These are phyloP conservation scores for Arthrobotrys megalospora DNA, from an alignment of 2,329 filamentous ascomycete species.

Conservation along the genomic window DNA sequence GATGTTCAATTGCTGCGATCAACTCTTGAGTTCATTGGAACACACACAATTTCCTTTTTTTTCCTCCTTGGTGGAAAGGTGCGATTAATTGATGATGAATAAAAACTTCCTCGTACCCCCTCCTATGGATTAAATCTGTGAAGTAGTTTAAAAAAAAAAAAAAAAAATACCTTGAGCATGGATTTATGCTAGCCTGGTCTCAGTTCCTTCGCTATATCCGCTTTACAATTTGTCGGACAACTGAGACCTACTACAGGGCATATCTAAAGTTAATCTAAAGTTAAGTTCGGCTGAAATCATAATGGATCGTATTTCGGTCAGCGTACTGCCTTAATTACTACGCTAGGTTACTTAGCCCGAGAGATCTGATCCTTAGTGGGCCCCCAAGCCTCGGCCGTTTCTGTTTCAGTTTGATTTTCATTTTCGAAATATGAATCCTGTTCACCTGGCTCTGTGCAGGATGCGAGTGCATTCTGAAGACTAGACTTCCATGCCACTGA, in stretches of 20 bases:
- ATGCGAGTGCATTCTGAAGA: not conserved
- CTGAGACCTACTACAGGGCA: constrained; percentile 1
- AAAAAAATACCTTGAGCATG: constrained; percentile 5
- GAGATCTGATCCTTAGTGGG: constrained; percentile 1
- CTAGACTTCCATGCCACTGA: not conserved
- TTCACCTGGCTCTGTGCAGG: too few species aligned
- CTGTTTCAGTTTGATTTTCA: too few species aligned
- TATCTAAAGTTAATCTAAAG: too few species aligned
- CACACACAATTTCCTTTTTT: not conserved
- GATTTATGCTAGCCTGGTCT: not conserved
- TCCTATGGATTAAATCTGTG: too few species aligned
- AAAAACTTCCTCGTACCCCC: not conserved
- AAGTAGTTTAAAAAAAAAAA: not conserved
- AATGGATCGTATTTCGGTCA: not conserved
- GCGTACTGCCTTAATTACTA: not conserved
- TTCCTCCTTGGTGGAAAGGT: not conserved
- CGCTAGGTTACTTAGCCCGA: not conserved
- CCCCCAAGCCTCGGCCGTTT: not conserved
- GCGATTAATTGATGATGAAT: not conserved
- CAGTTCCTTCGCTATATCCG: not conserved
- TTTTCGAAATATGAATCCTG: too few species aligned
- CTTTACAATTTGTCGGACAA: constrained; percentile 10
- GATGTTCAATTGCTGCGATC: not conserved
- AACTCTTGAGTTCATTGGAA: not conserved
- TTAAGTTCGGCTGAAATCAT: constrained; percentile 2